A percentile compares a stretch with the other conserved stretches of the same genome.
These are phyloP conservation scores for Teratosphaeria epicoccoides DNA, from an alignment of 2,329 filamentous ascomycete genomes.

Conservation along the genomic window DNA sequence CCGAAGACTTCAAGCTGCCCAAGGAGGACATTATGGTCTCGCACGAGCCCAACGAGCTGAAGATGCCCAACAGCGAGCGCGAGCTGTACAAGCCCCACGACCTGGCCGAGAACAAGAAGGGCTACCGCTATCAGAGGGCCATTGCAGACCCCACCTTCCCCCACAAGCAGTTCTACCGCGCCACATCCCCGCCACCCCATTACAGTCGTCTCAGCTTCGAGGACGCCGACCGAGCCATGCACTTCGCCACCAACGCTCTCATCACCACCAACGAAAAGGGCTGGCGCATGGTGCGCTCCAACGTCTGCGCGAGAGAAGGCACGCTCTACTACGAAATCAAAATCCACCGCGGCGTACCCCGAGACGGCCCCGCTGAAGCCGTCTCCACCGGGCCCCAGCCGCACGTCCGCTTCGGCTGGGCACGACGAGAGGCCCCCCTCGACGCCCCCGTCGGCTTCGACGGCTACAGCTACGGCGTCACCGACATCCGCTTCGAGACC, in stretches of 20 bases:
- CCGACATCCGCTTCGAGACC: constrained; percentile 81
- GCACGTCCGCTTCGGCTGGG: constrained; percentile 74
- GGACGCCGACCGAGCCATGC: constrained; percentile 76
- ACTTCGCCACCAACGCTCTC: constrained; percentile 58
- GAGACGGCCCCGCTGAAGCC: constrained; percentile 29
- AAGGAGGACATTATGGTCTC: constrained; percentile 37
- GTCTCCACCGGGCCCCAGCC: constrained; percentile 39
- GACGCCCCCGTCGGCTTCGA: constrained; percentile 81
- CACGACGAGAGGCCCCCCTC: constrained; percentile 65
- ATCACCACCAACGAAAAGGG: constrained; percentile 85
- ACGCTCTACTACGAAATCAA: constrained; percentile 92
- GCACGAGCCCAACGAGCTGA: constrained; percentile 36
- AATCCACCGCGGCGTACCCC: constrained; percentile 64
- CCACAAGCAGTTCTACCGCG: constrained; percentile 77
- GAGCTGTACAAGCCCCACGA: constrained; percentile 41
- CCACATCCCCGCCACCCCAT: constrained; percentile 76
- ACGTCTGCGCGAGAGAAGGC: constrained; percentile 81
- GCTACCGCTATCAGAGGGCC: constrained; percentile 81
- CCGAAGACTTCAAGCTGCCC: constrained; percentile 39
- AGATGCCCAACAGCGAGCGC: constrained; percentile 30
- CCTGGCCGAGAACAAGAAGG: constrained; percentile 53
- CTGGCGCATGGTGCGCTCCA: constrained; percentile 81
- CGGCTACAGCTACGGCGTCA: constrained; percentile 86
- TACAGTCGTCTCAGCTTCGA: constrained; percentile 83
- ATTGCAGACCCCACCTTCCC: constrained; percentile 82